Base-by-base conservation (phyloP, 2,329 filamentous ascomycete genomes). In the Aspergillus fijiensis region DNA sequence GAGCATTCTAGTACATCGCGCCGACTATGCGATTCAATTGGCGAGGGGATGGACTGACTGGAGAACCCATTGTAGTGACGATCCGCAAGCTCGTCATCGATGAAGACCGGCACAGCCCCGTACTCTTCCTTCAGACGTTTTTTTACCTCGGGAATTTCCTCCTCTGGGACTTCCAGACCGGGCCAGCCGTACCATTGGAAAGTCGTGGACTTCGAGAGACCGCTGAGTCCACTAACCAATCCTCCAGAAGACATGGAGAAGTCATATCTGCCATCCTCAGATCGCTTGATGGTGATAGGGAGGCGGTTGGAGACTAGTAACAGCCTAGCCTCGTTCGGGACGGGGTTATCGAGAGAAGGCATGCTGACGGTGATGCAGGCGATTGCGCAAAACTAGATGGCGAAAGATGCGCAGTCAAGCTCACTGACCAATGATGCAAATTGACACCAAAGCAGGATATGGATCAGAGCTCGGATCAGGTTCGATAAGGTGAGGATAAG, bases 101-200 rank as follows among this genome's bases (percentile, higher is more conserved):
- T 87, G 75, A 97, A 97, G 57, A 99, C 90, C 1, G 95, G 94
- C 47, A 96, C 87, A 7, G 94, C 93, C 68, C 89, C 88, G 77
- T 96, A 93, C 70, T 97, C 90, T 23, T 95, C 87, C 79, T 91
- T 90, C 72, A 98, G 81, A 65, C 89, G 87, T 72, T 89, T 83
- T 72, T 87, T 89, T 76, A 99, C 87, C 58, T 84, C 82, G 2
- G 84, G 82, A 49, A 91, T 85, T 76, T 98, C 94, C 58, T 87
- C 85, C 64, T 96, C 91, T 45, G 94, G 94, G 4, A 98, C 87
- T 76, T 98, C 92, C 52, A 96, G 80, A 42, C 95, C 95, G 0
- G 95, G 93, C 94, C 95, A 98, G 67, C 95, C 95, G 78, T 98
- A 98, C 95, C 95, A 99, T 77, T 95, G 91, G 78, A 98, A 98